A percentile compares a stretch with the other conserved stretches of the same genome.
phyloP scores from a whole-genome alignment of 1,139 yeast species.

The Yamadazyma sp. region DNA sequence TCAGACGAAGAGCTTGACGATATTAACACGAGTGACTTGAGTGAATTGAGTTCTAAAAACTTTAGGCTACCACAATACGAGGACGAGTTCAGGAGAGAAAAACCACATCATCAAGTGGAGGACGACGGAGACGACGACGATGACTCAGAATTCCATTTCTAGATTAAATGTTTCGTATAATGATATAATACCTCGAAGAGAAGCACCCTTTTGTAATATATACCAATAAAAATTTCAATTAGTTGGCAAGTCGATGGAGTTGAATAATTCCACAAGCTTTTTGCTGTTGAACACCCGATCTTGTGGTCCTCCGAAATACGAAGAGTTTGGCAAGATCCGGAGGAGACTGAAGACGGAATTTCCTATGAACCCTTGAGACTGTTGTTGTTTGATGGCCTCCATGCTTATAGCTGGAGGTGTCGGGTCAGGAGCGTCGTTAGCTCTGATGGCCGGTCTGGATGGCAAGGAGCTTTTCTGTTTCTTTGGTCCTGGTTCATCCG shows the following conservation, averaged over 20 bases:
- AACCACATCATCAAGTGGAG: neutral
- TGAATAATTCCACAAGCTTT: constrained; percentile 42
- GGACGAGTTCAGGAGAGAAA: constrained; percentile 11
- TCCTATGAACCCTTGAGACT: constrained; percentile 39
- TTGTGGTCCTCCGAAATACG: constrained; percentile 42
- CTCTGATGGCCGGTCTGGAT: constrained; percentile 11
- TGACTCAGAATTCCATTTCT: constrained; percentile 21
- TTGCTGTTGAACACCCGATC: constrained; percentile 42
- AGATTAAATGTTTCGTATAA: constrained; percentile 1
- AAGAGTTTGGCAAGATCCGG: constrained; percentile 52
- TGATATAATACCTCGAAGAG: neutral
- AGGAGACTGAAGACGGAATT: constrained; percentile 55
- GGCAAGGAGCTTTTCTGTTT: constrained; percentile 20
- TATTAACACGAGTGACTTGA: constrained; percentile 14
- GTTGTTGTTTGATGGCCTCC: constrained; percentile 9
- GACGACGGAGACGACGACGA: constrained; percentile 13
- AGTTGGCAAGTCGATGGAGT: constrained; percentile 15
- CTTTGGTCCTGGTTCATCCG: constrained; percentile 17
- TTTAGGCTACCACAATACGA: constrained; percentile 17
- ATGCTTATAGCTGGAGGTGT: neutral
- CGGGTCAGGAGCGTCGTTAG: constrained; percentile 8
- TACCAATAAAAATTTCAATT: neutral
- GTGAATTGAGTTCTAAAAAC: constrained; percentile 11
- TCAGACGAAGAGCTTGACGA: constrained; percentile 17
- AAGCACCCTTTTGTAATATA: neutral